A percentile compares a stretch with the other conserved stretches of the same genome.
phyloP scores from a whole-genome alignment of 169 alveolate genomes.

The Cryptosporidium ryanae region DNA sequence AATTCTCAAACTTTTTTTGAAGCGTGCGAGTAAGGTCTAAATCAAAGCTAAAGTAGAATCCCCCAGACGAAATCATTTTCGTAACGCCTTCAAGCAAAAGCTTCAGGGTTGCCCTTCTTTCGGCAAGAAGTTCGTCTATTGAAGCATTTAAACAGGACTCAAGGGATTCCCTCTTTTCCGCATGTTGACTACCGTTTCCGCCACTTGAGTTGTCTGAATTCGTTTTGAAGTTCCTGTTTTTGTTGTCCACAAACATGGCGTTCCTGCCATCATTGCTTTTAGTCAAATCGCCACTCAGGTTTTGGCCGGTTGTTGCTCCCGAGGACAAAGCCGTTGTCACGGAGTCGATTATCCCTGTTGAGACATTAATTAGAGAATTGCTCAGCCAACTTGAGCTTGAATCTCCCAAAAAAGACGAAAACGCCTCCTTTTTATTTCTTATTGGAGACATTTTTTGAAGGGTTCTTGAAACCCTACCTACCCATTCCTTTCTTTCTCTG shows the following conservation, averaged over 20 bases:
- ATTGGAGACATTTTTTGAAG: constrained; percentile 58
- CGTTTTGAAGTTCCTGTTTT: neutral
- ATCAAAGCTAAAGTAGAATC: constrained; percentile 67
- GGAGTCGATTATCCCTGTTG: constrained; percentile 41
- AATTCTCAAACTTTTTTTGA: constrained; percentile 44
- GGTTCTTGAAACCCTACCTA: constrained; percentile 35
- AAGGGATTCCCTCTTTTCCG: neutral
- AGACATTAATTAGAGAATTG: constrained; percentile 40
- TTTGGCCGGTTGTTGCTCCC: too few relatives aligned
- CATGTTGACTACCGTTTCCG: neutral
- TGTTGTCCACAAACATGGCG: neutral
- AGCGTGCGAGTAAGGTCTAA: constrained; percentile 47
- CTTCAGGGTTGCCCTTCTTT: constrained; percentile 16
- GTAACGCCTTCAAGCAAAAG: constrained; percentile 65
- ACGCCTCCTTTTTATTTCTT: constrained; percentile 29
- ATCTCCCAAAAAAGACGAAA: constrained; percentile 30
- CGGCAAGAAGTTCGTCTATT: constrained; percentile 46
- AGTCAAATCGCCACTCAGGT: neutral
- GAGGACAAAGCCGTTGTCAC: constrained; percentile 47
- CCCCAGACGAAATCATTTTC: constrained; percentile 69
- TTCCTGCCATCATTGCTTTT: neutral
- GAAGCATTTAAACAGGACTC: neutral
- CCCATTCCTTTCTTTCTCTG: constrained; percentile 44
- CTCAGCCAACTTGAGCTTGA: constrained; percentile 60
- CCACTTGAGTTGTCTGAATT: neutral